Evolutionary conservation across 2,329 filamentous ascomycete genomes (phyloP).

Genomic region (Hirsutella rhossiliensis): DNA sequence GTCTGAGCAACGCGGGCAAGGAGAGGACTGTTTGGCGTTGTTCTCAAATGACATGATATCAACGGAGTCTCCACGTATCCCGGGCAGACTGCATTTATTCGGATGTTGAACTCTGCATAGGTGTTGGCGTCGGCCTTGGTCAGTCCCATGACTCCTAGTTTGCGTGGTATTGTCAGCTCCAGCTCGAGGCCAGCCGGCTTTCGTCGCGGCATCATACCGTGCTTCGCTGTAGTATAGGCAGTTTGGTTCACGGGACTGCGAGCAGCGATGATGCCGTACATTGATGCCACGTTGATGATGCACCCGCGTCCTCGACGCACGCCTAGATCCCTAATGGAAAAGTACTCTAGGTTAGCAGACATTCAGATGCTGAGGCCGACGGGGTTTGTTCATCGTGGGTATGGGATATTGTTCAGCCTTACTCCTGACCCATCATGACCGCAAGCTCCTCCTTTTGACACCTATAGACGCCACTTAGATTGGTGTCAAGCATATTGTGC

Average conservation of each 20-base stretch:
- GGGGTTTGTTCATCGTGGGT: not conserved
- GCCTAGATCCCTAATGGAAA: constrained; percentile 25
- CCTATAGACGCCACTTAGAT: constrained; percentile 44
- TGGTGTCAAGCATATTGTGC: constrained; percentile 35
- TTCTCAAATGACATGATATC: constrained; percentile 7
- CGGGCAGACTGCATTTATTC: constrained; percentile 50
- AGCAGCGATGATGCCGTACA: constrained; percentile 34
- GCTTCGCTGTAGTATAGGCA: constrained; percentile 39
- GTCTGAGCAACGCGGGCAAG: constrained; percentile 28
- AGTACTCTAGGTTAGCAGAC: too few relatives aligned
- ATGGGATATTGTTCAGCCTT: not conserved
- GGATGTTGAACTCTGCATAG: constrained; percentile 38
- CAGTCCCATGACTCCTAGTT: constrained; percentile 29
- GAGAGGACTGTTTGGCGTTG: constrained; percentile 12
- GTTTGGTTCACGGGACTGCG: constrained; percentile 22
- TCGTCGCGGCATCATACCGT: constrained; percentile 28
- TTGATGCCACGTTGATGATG: constrained; percentile 42
- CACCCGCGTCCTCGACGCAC: constrained; percentile 29
- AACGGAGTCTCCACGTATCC: constrained; percentile 34
- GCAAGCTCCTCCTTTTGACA: constrained; percentile 41
- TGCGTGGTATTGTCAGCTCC: too few relatives aligned
- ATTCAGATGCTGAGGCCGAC: not conserved
- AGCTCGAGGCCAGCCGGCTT: too few relatives aligned
- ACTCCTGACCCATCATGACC: constrained; percentile 39
- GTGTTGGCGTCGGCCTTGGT: constrained; percentile 40